Evolutionary conservation across 352 stramenopile genomes (phyloP), one percentile per base, ranked within the genome.

Genomic region (Globisporangium rhizosaccharum): DNA sequence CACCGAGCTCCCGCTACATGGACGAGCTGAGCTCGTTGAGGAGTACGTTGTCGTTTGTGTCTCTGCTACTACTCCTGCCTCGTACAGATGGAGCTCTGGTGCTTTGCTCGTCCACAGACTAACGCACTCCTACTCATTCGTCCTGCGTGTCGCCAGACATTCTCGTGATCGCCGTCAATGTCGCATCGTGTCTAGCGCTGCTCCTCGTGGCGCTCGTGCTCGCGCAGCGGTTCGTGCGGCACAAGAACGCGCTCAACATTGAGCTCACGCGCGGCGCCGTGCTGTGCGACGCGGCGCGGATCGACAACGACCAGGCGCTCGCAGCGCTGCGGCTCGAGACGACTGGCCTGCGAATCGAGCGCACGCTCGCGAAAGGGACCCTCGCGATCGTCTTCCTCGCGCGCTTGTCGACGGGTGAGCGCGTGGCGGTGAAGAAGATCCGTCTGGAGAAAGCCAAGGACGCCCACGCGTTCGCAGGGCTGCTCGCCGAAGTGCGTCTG

Each of bases 391-490:
- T 71, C 12, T 64, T 55, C 37, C 53, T 65, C 10, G 53, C 52
- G 11, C 61, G 50, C 9, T 53, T 67, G n/a, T 49, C 46, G 8
- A 42, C 54, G 12, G 51, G 18, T 9, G 25, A 65, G 39, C 10
- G 17, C 12, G 61, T 67, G 8, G 62, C 46, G 2, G 48, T 68
- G 53, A 67, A 71, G 56, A 57, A 65, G 30, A 60, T 68, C 20
- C 57, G 57, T 3, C 26, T 68, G n/a, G 56, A 68, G 51, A 68
- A 60, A 37, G 61, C 64, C n/a, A 64, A 63, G 25, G 56, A 68
- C 10, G 54, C 68, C 3, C 18, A 67, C 18, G 49, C 61, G 12
- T 66, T 61, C 25, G 39, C 59, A 23, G 53, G 42, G 0, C 53
- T 70, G 3, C 47, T 70, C 28, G 54, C 51, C 15, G 60, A 70